These are phyloP conservation scores for Mucor ambiguus DNA, from an alignment of 371 early-diverging fungal species.

Conservation along the genomic window DNA sequence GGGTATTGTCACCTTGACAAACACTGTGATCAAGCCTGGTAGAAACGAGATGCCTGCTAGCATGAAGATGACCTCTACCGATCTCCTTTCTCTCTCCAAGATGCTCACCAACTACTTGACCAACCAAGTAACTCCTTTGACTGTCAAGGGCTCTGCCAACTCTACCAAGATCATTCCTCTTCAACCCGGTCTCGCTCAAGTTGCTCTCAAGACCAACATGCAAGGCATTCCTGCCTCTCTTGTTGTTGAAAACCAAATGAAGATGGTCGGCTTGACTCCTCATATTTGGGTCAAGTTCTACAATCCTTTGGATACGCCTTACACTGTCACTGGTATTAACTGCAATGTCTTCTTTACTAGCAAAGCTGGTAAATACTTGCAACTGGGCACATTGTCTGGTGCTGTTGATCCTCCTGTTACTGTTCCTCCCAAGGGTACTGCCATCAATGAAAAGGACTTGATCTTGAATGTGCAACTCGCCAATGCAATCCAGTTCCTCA, in stretches of 20 bases:
- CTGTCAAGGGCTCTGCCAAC: constrained; percentile 38
- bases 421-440: constrained; percentile 31
- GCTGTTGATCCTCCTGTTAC: constrained; percentile 32
- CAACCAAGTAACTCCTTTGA: constrained; percentile 39
- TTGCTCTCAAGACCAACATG: constrained; percentile 45
- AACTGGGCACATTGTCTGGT: constrained; percentile 32
- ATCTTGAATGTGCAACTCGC: constrained; percentile 17
- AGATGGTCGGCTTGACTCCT: constrained; percentile 12
- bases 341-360: constrained; percentile 1
- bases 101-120: constrained; percentile 45
- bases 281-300: constrained; percentile 40
- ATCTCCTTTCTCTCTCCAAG: constrained; percentile 23
- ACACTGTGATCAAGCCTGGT: constrained; percentile 54
- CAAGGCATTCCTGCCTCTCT: constrained; percentile 36
- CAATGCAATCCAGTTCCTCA: constrained; percentile 12
- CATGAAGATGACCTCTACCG: constrained; percentile 32
- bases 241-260: constrained; percentile 29
- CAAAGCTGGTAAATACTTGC: neutral
- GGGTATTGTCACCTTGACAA: constrained; percentile 37
- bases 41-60: constrained; percentile 27
- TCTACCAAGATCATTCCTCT: constrained; percentile 50
- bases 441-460: constrained; percentile 26
- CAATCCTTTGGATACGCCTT: constrained; percentile 51
- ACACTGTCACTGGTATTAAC: constrained; percentile 33
- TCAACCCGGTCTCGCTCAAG: constrained; percentile 46